Conservation (phyloP, 345 rosid species). For the Cochlearia excelsa region DNA sequence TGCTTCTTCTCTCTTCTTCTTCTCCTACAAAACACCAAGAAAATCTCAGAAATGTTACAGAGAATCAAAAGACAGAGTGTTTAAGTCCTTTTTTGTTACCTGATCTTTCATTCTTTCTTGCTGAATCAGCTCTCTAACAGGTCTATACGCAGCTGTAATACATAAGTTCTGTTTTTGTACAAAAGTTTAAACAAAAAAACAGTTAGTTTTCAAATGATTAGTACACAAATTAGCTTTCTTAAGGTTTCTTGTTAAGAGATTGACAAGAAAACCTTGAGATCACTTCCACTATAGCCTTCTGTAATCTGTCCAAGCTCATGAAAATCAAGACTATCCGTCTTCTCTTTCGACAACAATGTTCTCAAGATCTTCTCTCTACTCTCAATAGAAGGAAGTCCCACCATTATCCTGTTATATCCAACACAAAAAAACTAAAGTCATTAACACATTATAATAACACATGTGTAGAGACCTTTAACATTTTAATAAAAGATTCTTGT, state of each 20-base stretch:
- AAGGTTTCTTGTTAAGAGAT: neutral
- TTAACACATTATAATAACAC: neutral
- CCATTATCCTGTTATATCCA: conserved; percentile 72
- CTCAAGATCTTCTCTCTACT: conserved; percentile 83
- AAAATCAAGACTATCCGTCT: conserved; percentile 66
- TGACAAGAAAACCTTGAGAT: conserved; percentile 70
- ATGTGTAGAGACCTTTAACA: neutral
- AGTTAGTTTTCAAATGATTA: conserved; percentile 9
- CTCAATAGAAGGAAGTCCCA: conserved; percentile 80
- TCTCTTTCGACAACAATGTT: conserved; percentile 82
- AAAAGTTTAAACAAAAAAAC: conserved; percentile 11
- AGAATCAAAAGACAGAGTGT: conserved; percentile 1
- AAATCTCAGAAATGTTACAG: neutral
- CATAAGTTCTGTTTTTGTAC: conserved; percentile 72
- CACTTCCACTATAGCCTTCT: conserved; percentile 96
- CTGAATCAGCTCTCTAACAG: conserved; percentile 85
- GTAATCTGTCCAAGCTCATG: conserved; percentile 87
- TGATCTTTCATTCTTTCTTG: conserved; percentile 71
- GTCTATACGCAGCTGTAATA: conserved; percentile 92
- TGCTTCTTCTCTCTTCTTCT: conserved; percentile 56
- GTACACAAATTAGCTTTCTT: neutral
- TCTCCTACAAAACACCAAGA: conserved; percentile 50
- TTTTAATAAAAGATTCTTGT: neutral
- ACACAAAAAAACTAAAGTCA: conserved; percentile 14
- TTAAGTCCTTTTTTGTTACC: conserved; percentile 37